Conservation (phyloP, 2,329 filamentous ascomycete genomes). For the Trichoderma atroviride region DNA sequence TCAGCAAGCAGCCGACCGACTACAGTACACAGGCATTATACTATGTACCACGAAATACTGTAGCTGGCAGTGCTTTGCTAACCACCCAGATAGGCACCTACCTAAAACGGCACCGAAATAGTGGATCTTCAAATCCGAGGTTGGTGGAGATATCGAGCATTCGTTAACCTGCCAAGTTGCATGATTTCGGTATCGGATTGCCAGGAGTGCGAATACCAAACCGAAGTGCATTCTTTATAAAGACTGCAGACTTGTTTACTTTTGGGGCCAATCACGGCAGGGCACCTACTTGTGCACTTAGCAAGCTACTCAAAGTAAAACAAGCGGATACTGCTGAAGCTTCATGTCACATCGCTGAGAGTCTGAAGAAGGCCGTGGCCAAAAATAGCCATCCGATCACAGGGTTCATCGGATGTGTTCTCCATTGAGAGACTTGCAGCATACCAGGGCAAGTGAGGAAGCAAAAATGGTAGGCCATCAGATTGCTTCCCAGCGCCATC, state of each 20-base stretch:
- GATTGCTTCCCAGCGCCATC: background rate
- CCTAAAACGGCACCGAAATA: background rate
- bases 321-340: background rate
- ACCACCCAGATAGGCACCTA: background rate
- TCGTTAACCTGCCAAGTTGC: background rate
- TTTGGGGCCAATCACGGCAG: background rate
- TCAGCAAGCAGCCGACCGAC: background rate
- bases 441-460: background rate
- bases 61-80: background rate
- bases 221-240: background rate
- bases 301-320: background rate
- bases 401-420: background rate
- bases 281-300: background rate
- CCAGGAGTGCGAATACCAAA: background rate
- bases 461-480: background rate
- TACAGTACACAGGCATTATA: background rate
- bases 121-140: background rate
- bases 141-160: background rate
- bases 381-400: conserved; percentile 13
- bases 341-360: background rate
- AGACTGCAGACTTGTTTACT: background rate
- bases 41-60: background rate
- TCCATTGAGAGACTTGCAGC: background rate
- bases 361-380: background rate
- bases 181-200: background rate